These are phyloP conservation scores for Pseudozyma flocculosa DNA, from an alignment of 1,284 basidiomycete species.

Conservation along the genomic window DNA sequence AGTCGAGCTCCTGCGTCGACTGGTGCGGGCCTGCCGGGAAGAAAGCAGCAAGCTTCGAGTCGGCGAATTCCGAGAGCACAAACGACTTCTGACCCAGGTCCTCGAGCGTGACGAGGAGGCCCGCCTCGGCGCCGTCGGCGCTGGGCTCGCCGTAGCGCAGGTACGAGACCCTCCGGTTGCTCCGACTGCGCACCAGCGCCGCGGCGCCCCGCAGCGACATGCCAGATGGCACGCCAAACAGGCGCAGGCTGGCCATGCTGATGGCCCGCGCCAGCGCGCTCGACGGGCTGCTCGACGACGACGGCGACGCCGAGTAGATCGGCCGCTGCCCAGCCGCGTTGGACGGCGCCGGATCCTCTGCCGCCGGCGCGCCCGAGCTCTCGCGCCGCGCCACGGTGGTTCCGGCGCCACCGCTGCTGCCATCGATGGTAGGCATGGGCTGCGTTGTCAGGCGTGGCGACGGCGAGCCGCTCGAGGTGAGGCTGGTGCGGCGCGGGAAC, in stretches of 20 bases:
- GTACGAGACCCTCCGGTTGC: slow-evolving; percentile 37
- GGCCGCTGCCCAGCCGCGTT: too few species aligned
- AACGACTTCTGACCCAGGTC: slow-evolving; percentile 93
- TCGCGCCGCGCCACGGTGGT: not conserved
- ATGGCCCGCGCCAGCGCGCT: slow-evolving; percentile 71
- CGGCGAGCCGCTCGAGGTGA: slow-evolving; percentile 31
- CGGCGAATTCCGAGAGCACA: slow-evolving; percentile 87
- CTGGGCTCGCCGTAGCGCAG: slow-evolving; percentile 22
- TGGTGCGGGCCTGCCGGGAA: slow-evolving; percentile 63
- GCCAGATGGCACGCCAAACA: slow-evolving; percentile 70
- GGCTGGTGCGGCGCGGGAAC: slow-evolving; percentile 27
- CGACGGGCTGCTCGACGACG: slow-evolving; percentile 18
- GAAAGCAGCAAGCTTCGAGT: slow-evolving; percentile 77
- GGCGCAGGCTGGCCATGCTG: slow-evolving; percentile 82
- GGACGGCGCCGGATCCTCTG: too few species aligned
- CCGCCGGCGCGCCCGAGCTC: not conserved
- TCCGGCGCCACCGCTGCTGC: not conserved
- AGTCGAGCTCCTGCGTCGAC: slow-evolving; percentile 20
- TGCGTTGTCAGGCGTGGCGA: slow-evolving; percentile 27
- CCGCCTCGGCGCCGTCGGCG: slow-evolving; percentile 65
- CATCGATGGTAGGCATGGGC: slow-evolving; percentile 1
- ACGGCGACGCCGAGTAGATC: slow-evolving; percentile 9
- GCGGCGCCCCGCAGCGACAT: slow-evolving; percentile 45
- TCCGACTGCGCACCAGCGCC: slow-evolving; percentile 49
- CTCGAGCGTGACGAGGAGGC: slow-evolving; percentile 73